phyloP scores from a whole-genome alignment of 768 basidiomycete species.

The Imleria badia region DNA sequence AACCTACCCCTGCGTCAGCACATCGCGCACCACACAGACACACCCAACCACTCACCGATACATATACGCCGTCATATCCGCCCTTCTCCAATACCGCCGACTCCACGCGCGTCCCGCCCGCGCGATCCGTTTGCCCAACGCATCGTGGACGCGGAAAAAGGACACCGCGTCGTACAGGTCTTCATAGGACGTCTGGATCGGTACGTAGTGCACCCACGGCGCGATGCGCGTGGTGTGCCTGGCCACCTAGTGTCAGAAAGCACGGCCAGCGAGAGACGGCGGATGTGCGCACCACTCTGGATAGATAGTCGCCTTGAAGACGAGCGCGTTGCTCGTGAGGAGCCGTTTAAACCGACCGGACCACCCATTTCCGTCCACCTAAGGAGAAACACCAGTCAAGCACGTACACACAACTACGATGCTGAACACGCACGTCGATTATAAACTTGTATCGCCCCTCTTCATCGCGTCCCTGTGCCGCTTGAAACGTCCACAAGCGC shows the following conservation, averaged over 20 bases:
- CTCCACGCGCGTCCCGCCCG: slow-evolving; percentile 58
- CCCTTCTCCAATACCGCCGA: slow-evolving; percentile 53
- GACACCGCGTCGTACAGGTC: slow-evolving; percentile 70
- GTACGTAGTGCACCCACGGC: slow-evolving; percentile 77
- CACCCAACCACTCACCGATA: slow-evolving; percentile 44
- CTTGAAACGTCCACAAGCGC: slow-evolving; percentile 50
- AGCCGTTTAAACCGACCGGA: slow-evolving; percentile 66
- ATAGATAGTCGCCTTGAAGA: slow-evolving; percentile 71
- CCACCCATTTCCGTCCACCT: slow-evolving; percentile 71
- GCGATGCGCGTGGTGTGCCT: slow-evolving; percentile 58
- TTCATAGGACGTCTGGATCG: slow-evolving; percentile 60
- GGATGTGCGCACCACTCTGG: slow-evolving; percentile 58
- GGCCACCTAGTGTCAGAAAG: background rate
- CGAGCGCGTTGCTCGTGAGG: slow-evolving; percentile 57
- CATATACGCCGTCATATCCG: slow-evolving; percentile 59
- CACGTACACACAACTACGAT: background rate
- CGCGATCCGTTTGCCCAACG: slow-evolving; percentile 56
- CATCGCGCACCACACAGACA: no score
- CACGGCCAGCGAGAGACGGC: no score
- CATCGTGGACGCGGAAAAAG: slow-evolving; percentile 74
- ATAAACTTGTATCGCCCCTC: slow-evolving; percentile 63
- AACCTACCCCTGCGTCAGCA: slow-evolving; percentile 34
- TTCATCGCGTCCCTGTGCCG: slow-evolving; percentile 41
- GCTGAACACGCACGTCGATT: slow-evolving; percentile 44
- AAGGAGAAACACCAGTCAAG: background rate